Base-by-base conservation (phyloP, 2,329 filamentous ascomycete species). In the Pyrenochaeta sp. region DNA sequence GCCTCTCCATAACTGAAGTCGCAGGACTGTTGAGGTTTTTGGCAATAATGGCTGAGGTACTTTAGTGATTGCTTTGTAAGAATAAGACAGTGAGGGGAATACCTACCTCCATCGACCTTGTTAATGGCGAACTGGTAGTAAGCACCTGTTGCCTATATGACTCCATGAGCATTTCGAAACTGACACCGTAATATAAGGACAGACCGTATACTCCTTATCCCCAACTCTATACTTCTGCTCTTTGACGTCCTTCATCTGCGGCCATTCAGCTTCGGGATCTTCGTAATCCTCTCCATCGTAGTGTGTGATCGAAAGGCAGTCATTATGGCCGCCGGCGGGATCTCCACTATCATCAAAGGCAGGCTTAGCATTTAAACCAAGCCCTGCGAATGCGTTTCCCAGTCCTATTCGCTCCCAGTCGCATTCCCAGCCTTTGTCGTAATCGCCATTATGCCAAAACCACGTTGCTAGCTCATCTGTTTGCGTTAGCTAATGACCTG, bases 81-180 rank as follows among this genome's bases (percentile, higher is more conserved):
- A 10, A 25, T 8, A 27, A 27, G 22, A 4, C 7, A 15, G 13
- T 5, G 9, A 45, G 37, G 27, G 37, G n/a, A 15, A 39, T 10
- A 28, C 53, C 15, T 34, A 54, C 53, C 53, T n/a, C 64, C 68
- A 2, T 54, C 62, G 5, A 28, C 13, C 4, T 52, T 42, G 43
- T 71, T 71, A 32, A 68, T 25, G 0, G 53, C 39, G 36, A 71
- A 71, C 0, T 44, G 9, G 19, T 67, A 69, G 32, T 43, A 56
- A 5, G 36, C 66, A 15, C 61, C 57, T 19, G 68, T 69, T 15
- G 53, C 49, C 66, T 69, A 19, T 3, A 43, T 24, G 9, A 24
- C 54, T 15, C 13, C 5, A 13, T 39, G 15, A 28, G 43, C 22
- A 12, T 5, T 4, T 30, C 5, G 3, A 32, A 7, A 9, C 9